These are phyloP conservation scores for Ceratocystis harringtonii DNA, from an alignment of 2,329 filamentous ascomycete genomes.

Conservation along the genomic window DNA sequence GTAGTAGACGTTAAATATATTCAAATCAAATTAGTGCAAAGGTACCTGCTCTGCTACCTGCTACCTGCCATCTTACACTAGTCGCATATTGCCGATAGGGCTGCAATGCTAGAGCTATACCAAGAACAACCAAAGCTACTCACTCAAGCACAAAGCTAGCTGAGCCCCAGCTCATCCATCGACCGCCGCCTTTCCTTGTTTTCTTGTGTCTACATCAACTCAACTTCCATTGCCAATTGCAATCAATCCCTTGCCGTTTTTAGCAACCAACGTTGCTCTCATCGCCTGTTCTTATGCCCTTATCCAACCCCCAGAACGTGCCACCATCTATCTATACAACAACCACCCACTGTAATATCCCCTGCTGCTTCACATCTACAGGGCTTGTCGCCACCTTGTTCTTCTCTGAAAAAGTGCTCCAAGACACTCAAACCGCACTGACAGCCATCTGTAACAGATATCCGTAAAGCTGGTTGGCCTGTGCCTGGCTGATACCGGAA, in stretches of 20 bases:
- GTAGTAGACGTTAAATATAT: too few relatives aligned
- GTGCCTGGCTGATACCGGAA: conserved; percentile 11
- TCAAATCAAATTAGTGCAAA: too few relatives aligned
- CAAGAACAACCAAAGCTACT: background rate
- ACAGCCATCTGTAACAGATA: background rate
- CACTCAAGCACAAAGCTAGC: too few relatives aligned
- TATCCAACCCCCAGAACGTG: background rate
- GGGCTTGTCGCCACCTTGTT: background rate
- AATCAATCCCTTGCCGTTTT: too few relatives aligned
- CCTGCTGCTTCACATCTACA: background rate
- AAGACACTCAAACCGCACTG: background rate
- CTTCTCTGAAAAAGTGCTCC: background rate
- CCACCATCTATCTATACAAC: background rate
- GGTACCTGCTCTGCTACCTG: background rate
- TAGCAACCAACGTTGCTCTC: too few relatives aligned
- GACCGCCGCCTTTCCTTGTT: too few relatives aligned
- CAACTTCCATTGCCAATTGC: too few relatives aligned
- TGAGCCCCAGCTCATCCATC: too few relatives aligned
- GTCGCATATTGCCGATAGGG: background rate
- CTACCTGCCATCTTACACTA: background rate
- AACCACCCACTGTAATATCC: background rate
- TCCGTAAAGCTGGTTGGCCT: background rate
- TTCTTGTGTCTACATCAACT: too few relatives aligned
- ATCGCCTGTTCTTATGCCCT: too few relatives aligned
- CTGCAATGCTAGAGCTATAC: background rate